Percentiles rank a stretch among this genome's conserved stretches.
Conservation (phyloP, 148 eudicot genomes). For the Vaccinium darrowii region DNA sequence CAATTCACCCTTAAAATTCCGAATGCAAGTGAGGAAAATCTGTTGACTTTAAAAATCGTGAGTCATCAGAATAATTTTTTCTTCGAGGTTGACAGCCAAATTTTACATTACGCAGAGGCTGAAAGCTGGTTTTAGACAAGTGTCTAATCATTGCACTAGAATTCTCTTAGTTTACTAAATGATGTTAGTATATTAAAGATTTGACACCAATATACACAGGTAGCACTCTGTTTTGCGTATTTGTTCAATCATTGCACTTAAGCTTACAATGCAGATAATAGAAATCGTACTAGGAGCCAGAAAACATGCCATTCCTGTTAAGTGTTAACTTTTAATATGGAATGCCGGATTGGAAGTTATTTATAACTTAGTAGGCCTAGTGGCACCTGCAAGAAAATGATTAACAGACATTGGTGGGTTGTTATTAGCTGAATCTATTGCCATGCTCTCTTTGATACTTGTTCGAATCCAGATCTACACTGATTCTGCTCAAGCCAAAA, state of each 20-base stretch:
- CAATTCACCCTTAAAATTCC: neutral
- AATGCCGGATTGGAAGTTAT: neutral
- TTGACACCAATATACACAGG: neutral
- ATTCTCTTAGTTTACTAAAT: neutral
- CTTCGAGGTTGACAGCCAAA: neutral
- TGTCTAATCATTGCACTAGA: neutral
- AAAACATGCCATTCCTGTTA: neutral
- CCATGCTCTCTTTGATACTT: conserved; percentile 9
- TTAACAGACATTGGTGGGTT: neutral
- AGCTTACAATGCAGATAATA: neutral
- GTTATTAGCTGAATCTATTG: neutral
- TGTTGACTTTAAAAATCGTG: neutral
- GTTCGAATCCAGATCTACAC: conserved; percentile 64
- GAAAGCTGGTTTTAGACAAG: neutral
- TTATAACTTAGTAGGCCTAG: neutral
- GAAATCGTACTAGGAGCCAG: neutral
- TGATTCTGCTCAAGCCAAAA: conserved; percentile 94
- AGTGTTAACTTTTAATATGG: neutral
- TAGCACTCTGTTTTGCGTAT: neutral
- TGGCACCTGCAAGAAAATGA: neutral
- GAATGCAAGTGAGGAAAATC: neutral
- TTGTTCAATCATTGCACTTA: neutral
- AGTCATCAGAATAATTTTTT: neutral
- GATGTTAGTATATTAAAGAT: neutral
- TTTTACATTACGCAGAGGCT: neutral